Conservation (phyloP, 2,329 filamentous ascomycete genomes). For the Phoma sp. region DNA sequence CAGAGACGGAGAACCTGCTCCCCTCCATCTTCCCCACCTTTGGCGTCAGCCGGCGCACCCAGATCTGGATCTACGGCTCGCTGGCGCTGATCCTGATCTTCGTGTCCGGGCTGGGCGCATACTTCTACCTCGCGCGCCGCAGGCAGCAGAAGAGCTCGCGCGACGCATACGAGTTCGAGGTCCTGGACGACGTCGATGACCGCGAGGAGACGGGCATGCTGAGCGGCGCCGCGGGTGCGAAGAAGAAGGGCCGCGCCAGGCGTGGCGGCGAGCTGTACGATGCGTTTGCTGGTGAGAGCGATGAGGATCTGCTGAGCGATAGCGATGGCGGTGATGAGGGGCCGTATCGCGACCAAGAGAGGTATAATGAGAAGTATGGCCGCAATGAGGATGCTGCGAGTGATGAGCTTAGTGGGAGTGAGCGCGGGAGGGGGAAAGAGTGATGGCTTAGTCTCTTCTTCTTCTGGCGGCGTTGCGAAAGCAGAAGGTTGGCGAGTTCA, state of each 20-base stretch:
- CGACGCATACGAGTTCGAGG: conserved; percentile 92
- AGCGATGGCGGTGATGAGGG: conserved; percentile 49
- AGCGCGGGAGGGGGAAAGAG: conserved; percentile 34
- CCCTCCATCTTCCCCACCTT: conserved; percentile 91
- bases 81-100: conserved; percentile 85
- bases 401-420: conserved; percentile 18
- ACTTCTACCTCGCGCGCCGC: conserved; percentile 79
- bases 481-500: neutral
- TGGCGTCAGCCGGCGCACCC: conserved; percentile 82
- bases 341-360: conserved; percentile 42
- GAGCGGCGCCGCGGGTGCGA: conserved; percentile 40
- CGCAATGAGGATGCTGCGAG: conserved; percentile 20
- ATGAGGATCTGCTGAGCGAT: conserved; percentile 67
- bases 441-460: conserved; percentile 6
- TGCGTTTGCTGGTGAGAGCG: conserved; percentile 93
- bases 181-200: conserved; percentile 80
- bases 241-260: conserved; percentile 56
- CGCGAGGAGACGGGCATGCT: conserved; percentile 59
- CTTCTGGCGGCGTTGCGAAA: neutral
- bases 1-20: conserved; percentile 64
- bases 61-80: conserved; percentile 92
- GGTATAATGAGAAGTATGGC: conserved; percentile 43
- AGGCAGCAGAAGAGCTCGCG: conserved; percentile 76
- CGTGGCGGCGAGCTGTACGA: conserved; percentile 93
- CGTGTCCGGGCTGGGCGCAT: conserved; percentile 78